Conservation (phyloP, 768 basidiomycete genomes). For the Tylopilus sp. region DNA sequence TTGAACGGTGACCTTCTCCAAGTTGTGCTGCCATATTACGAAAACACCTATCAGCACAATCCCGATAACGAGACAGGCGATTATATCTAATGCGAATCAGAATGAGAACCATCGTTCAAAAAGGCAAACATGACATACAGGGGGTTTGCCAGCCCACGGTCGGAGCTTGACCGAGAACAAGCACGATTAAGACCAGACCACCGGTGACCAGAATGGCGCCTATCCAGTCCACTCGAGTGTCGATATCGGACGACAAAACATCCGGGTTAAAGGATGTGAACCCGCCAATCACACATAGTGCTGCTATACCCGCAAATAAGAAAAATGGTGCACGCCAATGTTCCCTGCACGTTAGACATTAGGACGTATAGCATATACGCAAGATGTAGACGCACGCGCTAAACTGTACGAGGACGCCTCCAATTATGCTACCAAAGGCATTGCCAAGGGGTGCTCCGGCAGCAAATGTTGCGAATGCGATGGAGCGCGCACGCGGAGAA, state of each 20-base stretch:
- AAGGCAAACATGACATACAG: slow-evolving; percentile 35
- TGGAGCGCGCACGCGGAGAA: slow-evolving; percentile 39
- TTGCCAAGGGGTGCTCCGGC: slow-evolving; percentile 84
- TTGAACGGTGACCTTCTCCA: too few species aligned
- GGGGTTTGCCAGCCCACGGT: slow-evolving; percentile 62
- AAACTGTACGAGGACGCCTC: slow-evolving; percentile 65
- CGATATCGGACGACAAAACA: slow-evolving; percentile 34
- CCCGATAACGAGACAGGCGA: slow-evolving; percentile 22
- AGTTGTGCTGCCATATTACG: too few species aligned
- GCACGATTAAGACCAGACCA: slow-evolving; percentile 68
- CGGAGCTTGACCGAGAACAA: slow-evolving; percentile 66
- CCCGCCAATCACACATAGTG: slow-evolving; percentile 49
- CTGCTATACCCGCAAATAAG: slow-evolving; percentile 54
- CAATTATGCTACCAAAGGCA: slow-evolving; percentile 63
- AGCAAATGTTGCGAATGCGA: slow-evolving; percentile 80
- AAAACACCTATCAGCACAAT: too few species aligned
- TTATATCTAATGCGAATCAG: slow-evolving; percentile 50
- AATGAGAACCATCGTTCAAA: slow-evolving; percentile 19
- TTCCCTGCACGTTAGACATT: slow-evolving; percentile 12
- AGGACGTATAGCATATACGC: too few species aligned
- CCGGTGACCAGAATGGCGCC: slow-evolving; percentile 64
- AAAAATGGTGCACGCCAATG: slow-evolving; percentile 73
- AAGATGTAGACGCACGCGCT: slow-evolving; percentile 24
- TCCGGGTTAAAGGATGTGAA: slow-evolving; percentile 64
- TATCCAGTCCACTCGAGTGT: slow-evolving; percentile 71